A percentile compares a stretch with the other conserved stretches of the same genome.
Conservation (phyloP, 177 flowering plant species). For the Tripterygium wilfordii region DNA sequence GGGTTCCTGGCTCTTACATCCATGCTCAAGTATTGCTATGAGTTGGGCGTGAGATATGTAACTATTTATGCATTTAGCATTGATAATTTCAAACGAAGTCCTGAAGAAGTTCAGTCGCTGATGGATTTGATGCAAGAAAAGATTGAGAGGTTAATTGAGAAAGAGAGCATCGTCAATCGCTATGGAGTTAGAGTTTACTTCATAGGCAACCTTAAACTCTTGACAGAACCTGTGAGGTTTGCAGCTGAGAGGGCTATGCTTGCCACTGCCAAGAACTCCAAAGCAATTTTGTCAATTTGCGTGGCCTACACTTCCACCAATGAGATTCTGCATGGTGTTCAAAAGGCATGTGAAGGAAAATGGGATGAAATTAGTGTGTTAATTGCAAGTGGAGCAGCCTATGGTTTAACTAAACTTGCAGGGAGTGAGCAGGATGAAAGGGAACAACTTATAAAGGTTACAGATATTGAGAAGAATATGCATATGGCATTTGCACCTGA, state of each 20-base stretch:
- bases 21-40: slow-evolving; percentile 19
- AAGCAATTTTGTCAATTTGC: background rate
- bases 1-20: slow-evolving; percentile 20
- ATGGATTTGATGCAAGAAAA: slow-evolving; percentile 18
- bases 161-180: background rate
- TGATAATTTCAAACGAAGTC: slow-evolving; percentile 25
- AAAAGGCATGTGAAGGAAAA: background rate
- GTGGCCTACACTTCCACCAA: background rate
- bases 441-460: slow-evolving; percentile 1
- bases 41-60: slow-evolving; percentile 25
- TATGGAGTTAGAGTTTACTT: background rate
- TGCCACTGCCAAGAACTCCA: background rate
- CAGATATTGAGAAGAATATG: slow-evolving; percentile 10
- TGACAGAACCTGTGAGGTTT: background rate
- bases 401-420: background rate
- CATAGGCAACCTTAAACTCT: background rate
- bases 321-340: background rate
- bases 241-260: background rate
- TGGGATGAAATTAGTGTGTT: no score
- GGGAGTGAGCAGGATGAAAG: background rate
- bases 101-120: slow-evolving; percentile 16
- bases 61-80: slow-evolving; percentile 34
- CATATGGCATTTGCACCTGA: slow-evolving; percentile 13
- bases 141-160: background rate
- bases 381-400: background rate